A percentile compares a stretch with the other conserved stretches of the same genome.
Conservation (phyloP, 306 rosid genomes). For the Canavalia ensiformis region DNA sequence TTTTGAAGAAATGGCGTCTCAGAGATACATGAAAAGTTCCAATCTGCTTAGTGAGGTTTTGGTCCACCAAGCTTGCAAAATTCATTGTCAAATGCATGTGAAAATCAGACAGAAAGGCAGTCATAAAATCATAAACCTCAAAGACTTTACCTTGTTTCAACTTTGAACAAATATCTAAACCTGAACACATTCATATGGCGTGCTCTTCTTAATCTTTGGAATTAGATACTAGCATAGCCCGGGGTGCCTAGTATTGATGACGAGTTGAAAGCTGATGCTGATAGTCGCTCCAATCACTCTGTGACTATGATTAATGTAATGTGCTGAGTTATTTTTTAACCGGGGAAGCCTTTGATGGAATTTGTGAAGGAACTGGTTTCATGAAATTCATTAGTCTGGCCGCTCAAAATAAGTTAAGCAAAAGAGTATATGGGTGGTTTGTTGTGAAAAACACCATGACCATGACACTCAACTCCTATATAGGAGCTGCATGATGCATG, state of each 20-base stretch:
- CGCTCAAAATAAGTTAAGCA: neutral
- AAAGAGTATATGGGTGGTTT: neutral
- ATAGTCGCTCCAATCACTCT: neutral
- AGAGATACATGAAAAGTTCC: neutral
- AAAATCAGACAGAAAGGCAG: neutral
- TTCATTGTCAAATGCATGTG: neutral
- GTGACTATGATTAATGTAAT: neutral
- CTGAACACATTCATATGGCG: neutral
- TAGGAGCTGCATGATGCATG: slow-evolving; percentile 2
- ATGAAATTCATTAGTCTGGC: neutral
- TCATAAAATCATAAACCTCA: neutral
- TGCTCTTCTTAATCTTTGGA: neutral
- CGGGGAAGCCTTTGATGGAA: neutral
- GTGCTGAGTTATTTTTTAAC: neutral
- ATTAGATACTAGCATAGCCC: neutral
- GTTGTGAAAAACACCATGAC: slow-evolving; percentile 4
- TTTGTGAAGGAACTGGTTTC: neutral
- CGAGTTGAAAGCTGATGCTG: neutral
- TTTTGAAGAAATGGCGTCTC: neutral
- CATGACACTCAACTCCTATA: neutral
- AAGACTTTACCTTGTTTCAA: neutral
- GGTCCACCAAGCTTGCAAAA: neutral
- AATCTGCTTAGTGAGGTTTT: neutral
- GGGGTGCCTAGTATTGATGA: neutral
- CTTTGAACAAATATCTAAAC: neutral